A percentile compares a stretch with the other conserved stretches of the same genome.
phyloP scores from a whole-genome alignment of 2,329 filamentous ascomycete species.

The Aureobasidium sp. region DNA sequence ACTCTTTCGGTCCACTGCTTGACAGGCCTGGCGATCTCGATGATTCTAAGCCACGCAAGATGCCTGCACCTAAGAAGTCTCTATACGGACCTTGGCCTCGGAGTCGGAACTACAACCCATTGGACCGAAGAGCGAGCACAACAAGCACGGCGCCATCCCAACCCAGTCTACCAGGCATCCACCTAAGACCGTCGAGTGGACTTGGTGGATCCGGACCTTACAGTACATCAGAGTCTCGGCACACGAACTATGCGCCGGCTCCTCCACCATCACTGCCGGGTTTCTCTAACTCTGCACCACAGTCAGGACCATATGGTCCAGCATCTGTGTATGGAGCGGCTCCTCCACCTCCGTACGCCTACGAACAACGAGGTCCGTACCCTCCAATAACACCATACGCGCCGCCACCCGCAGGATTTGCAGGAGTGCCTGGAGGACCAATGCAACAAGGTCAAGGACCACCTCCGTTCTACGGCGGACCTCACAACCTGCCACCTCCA shows the following conservation, averaged over 20 bases:
- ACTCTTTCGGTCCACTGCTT: slow-evolving; percentile 11
- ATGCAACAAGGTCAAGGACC: slow-evolving; percentile 1
- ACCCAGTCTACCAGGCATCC: not conserved
- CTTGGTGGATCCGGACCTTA: not conserved
- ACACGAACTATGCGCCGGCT: not conserved
- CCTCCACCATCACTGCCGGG: not conserved
- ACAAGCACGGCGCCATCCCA: not conserved
- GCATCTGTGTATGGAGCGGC: not conserved
- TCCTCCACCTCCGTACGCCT: not conserved
- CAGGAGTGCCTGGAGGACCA: not conserved
- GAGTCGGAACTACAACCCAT: slow-evolving; percentile 11
- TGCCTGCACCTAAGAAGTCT: slow-evolving; percentile 12
- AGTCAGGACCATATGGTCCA: slow-evolving; percentile 1
- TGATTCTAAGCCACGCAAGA: not conserved
- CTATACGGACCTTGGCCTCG: slow-evolving; percentile 13
- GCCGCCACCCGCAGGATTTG: not conserved
- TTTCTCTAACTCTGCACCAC: slow-evolving; percentile 1
- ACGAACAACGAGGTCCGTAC: slow-evolving; percentile 8
- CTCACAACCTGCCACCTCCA: not conserved
- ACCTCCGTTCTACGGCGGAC: slow-evolving; percentile 4
- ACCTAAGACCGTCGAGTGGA: not conserved
- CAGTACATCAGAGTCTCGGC: not conserved
- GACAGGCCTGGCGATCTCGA: slow-evolving; percentile 1
- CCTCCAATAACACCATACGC: not conserved
- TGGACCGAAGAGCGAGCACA: slow-evolving; percentile 10